Percentiles rank a stretch among this genome's conserved stretches.
These are phyloP conservation scores for Citrus medica DNA, from an alignment of 345 rosid genomes.

Conservation along the genomic window DNA sequence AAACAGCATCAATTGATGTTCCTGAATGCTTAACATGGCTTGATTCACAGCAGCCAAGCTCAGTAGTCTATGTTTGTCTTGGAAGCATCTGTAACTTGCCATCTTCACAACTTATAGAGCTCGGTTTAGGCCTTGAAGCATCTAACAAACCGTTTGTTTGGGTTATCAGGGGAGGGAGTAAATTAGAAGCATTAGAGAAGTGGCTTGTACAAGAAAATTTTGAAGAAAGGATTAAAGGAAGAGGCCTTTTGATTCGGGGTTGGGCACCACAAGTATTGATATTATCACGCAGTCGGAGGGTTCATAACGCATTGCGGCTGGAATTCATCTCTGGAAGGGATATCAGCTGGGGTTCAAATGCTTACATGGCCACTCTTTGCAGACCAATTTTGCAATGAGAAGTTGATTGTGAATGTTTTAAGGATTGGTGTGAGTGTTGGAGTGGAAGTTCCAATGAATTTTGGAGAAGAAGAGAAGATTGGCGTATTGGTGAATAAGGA, in stretches of 20 bases:
- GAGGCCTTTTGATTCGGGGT: slow-evolving; percentile 22
- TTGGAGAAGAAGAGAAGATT: background rate
- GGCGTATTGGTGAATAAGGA: background rate
- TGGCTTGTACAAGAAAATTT: background rate
- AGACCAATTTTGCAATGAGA: slow-evolving; percentile 26
- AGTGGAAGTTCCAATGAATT: background rate
- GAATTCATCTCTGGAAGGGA: slow-evolving; percentile 11
- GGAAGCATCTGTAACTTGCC: background rate
- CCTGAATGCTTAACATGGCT: background rate
- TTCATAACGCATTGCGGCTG: slow-evolving; percentile 32
- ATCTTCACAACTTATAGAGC: background rate
- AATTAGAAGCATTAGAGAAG: background rate
- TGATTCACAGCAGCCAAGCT: background rate
- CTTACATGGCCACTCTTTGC: slow-evolving; percentile 26
- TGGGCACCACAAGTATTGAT: slow-evolving; percentile 30
- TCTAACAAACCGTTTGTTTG: background rate
- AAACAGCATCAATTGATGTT: background rate
- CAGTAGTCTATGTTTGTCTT: background rate
- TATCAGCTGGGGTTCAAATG: slow-evolving; percentile 16
- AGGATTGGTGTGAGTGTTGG: background rate
- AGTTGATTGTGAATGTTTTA: background rate
- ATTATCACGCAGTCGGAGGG: slow-evolving; percentile 22
- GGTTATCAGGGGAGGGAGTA: background rate
- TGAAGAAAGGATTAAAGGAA: background rate
- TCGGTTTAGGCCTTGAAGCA: background rate